Evolutionary conservation across 805 yeast species (phyloP), one percentile per base, ranked within the genome.

Genomic region (Scheffersomyces coipomensis): DNA sequence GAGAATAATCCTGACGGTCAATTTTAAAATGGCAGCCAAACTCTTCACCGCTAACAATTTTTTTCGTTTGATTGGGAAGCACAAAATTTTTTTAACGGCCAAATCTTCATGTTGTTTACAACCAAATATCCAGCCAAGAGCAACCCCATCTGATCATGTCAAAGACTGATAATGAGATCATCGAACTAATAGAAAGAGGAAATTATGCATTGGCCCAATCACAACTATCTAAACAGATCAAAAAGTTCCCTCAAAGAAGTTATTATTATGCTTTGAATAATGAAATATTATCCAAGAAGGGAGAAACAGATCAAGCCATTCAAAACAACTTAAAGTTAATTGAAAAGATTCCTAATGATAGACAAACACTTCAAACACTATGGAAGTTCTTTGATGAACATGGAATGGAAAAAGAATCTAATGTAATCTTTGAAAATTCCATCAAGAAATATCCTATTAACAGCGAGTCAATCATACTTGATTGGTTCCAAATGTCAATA

Each of bases 401-500:
- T n/a, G 68, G 66, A 1, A 43, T 47, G 18, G 48, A 47, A 13
- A 44, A 42, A 12, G 79, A 76, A 38, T 73, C 79, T 3, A 49
- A 63, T 15, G 68, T 63, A 34, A 70, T 78, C 0, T 83, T 75
- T 52, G 88, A 82, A 44, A 73, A 66, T 39, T 81, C 82, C 2
- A 70, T 76, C 31, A 75, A 76, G 52, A 78, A 75, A 52, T 80
- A 77, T 47, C 81, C 84, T 3, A 68, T 73, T 4, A 61, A 68
- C 32, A 34, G 44, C 34, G 37, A 39, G 22, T 67, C 66, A 8
- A 55, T 77, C 23, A 60, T 77, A 5, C 59, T 68, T 32, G 66
- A 65, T 24, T 86, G 91, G 89, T 81, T 81, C 53, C 69, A 69
- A 29, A 60, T 70, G 29, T 66, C 83, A 21, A 52, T 82, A 21